These are phyloP conservation scores for Leptographium galeiforme DNA, from an alignment of 2,329 filamentous ascomycete species.

Conservation along the genomic window DNA sequence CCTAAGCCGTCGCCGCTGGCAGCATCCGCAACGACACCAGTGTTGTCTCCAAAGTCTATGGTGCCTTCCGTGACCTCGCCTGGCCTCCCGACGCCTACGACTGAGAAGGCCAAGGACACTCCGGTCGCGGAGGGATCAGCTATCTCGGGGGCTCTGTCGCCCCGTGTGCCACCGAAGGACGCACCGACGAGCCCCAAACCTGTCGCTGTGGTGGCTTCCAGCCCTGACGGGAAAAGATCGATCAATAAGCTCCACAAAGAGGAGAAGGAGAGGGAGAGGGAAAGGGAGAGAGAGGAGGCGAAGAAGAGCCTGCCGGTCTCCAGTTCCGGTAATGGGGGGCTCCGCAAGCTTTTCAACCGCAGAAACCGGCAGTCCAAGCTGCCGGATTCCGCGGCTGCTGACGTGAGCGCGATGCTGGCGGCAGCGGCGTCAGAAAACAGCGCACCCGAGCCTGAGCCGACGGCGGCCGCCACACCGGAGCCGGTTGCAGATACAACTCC, in stretches of 20 bases:
- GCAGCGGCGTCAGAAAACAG: constrained; percentile 14
- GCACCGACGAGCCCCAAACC: constrained; percentile 20
- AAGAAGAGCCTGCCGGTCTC: constrained; percentile 11
- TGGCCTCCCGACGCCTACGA: background rate
- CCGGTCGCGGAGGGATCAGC: background rate
- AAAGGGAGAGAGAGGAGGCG: constrained; percentile 11
- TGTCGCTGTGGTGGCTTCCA: constrained; percentile 23
- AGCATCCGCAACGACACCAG: background rate
- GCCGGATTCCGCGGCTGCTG: constrained; percentile 37
- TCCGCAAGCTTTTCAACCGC: constrained; percentile 53
- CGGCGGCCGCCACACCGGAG: background rate
- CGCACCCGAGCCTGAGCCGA: background rate
- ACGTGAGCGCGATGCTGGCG: constrained; percentile 37
- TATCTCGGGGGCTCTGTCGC: constrained; percentile 2
- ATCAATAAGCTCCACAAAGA: constrained; percentile 44
- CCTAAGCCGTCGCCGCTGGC: background rate
- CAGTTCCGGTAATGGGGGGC: constrained; percentile 24
- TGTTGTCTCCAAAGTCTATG: background rate
- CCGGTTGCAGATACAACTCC: background rate
- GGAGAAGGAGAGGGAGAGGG: constrained; percentile 26
- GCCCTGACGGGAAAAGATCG: constrained; percentile 33
- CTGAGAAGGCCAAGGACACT: background rate
- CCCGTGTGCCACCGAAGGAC: constrained; percentile 26
- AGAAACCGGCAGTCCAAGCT: constrained; percentile 47
- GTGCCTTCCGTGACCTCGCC: background rate